Evolutionary conservation across 495 filamentous ascomycete species (phyloP).

Genomic region (Neurospora tetraspora): DNA sequence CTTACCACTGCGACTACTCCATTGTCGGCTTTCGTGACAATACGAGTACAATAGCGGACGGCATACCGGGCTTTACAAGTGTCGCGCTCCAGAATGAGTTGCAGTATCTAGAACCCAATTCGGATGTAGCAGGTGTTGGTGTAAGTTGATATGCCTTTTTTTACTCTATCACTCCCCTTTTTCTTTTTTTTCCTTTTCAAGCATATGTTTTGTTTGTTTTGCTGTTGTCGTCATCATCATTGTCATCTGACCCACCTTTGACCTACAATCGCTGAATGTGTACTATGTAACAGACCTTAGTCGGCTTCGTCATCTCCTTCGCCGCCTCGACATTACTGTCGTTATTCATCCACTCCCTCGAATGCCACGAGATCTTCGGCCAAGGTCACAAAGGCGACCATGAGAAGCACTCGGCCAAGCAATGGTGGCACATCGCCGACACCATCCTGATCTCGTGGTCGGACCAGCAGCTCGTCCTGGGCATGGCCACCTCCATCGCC

Average conservation of each 20-base stretch:
- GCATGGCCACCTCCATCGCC: constrained; percentile 3
- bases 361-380: background rate
- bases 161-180: background rate
- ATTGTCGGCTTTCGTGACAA: background rate
- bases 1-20: background rate
- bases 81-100: background rate
- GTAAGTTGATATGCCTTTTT: background rate
- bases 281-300: background rate
- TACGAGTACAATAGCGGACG: background rate
- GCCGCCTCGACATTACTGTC: background rate
- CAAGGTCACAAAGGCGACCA: background rate
- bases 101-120: background rate
- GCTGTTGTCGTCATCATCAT: background rate
- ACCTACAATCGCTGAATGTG: background rate
- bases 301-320: background rate
- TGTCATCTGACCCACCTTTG: background rate
- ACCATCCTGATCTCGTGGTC: constrained; percentile 1
- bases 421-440: background rate
- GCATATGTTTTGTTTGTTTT: background rate
- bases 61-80: background rate
- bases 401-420: background rate
- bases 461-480: constrained; percentile 3
- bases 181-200: background rate
- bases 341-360: background rate
- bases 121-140: background rate